Base-by-base conservation (phyloP, 805 yeast genomes). In the Saturnispora diversa region DNA sequence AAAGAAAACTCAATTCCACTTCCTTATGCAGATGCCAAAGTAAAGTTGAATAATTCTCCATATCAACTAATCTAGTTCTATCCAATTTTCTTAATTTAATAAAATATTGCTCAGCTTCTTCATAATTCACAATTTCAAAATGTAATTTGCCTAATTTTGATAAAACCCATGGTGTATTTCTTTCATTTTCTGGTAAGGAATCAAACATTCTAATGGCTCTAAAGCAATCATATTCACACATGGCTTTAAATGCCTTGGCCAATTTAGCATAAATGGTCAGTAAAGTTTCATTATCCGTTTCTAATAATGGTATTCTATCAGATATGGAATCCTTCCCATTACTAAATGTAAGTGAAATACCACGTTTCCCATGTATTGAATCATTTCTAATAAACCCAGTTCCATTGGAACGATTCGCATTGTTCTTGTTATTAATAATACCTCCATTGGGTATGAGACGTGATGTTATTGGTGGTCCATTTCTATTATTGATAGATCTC, bases 11-110 rank as follows among this genome's bases (percentile, higher is more conserved):
- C 38, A 92, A 67, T 41, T 80, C 88, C 16, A 76, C 74, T 35
- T 83, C 87, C 52, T 79, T 80, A 42, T 83, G 90, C 37, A 87
- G 62, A 64, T 92, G 97, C 98, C 98, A 90, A 44, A 90, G 66
- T 22, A 87, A 65, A 0, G 97, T 90, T 0, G 96, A 86, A 55
- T 75, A 87, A 50, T 79, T 77, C 54, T 92, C 97, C 92, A 90
- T 85, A 55, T 87, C 97, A 46, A 76, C 78, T 12, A 80, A 56
- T 42, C 97, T 69, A 9, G 88, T 83, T 31, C 90, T 74, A 60
- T 87, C 95, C 20, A 80, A 44, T 40, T 64, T 65, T 39, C 95
- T 69, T 41, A 92, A 66, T 48, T 68, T 69, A 13, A 62, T 61
- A 54, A 84, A 90, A 49, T 71, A 77, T 31, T 64, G 58, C 45